Evolutionary conservation across 495 filamentous ascomycete genomes (phyloP), one percentile per base, ranked within the genome.

Genomic region (Clohesyomyces aquaticus): DNA sequence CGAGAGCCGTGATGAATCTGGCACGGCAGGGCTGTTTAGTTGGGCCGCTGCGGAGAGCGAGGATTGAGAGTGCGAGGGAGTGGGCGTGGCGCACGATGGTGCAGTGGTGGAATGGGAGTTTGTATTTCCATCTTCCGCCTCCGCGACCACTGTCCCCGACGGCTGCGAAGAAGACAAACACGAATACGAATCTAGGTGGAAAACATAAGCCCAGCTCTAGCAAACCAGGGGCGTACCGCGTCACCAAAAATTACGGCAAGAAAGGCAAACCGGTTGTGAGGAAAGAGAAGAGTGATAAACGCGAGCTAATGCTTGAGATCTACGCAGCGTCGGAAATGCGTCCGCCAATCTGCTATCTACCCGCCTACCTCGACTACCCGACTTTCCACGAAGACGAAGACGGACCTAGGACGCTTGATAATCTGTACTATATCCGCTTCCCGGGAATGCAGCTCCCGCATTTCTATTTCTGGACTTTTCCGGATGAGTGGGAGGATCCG

Each of bases 371-470:
- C 11, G 52, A 63, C 32, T 58, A 62, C 27, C 52, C 65, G 22
- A 23, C 19, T 2, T 29, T 4, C 4, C 8, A 48, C 18, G 54
- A 52, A 23, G 41, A 46, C 2, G 32, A 62, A n/a, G 47, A 52
- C 16, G 38, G 35, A 4, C 8, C n/a, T 1, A 28, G n/a, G 0
- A 22, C 16, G 18, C 18, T 57, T 12, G 46, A 63, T 4, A 67
- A 63, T 41, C 35, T 67, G 18, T 63, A 41, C 52, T 67, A 58
- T 32, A 46, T 67, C n/a, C 51, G 59, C 4, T 67, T 67, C 38
- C 53, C 42, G 9, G 53, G 59, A 8, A 58, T 57, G 53, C 23
- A 49, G 14, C 46, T 67, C 6, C 65, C 65, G 16, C 51, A 55
- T 28, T 67, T 51, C 38, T 55, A 62, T 29, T 67, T 67, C 53